Evolutionary conservation across 2,329 filamentous ascomycete genomes (phyloP).

Genomic region (Paecilomyces fulvus): DNA sequence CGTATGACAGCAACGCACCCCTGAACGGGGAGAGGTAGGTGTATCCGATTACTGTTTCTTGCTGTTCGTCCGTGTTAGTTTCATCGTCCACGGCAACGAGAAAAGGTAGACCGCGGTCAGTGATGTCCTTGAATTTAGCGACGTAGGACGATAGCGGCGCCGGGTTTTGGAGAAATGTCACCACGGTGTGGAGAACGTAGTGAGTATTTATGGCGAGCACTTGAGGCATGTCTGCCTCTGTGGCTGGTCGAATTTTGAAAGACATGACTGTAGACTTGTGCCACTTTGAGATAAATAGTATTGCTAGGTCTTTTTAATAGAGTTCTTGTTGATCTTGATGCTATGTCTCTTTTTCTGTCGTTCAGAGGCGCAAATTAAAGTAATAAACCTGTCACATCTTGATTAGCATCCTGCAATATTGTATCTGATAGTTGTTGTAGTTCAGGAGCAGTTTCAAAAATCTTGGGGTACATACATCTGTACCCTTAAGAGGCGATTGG

Average conservation of each 20-base stretch:
- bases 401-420: not conserved
- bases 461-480: too few species aligned
- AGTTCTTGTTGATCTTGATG: not conserved
- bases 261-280: not conserved
- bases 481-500: too few species aligned
- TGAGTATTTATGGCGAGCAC: conserved; percentile 27
- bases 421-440: too few species aligned
- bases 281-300: not conserved
- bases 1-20: conserved; percentile 27
- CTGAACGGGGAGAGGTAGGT: conserved; percentile 28
- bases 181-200: conserved; percentile 30
- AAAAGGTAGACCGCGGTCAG: conserved; percentile 24
- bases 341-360: not conserved
- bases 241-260: conserved; percentile 22
- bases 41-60: conserved; percentile 23
- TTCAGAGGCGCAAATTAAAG: not conserved
- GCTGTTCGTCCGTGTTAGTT: conserved; percentile 1
- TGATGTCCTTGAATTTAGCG: conserved; percentile 18
- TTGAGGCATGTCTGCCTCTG: conserved; percentile 23
- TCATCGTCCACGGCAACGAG: conserved; percentile 24
- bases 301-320: not conserved
- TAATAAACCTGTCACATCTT: not conserved
- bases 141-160: conserved; percentile 19
- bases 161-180: conserved; percentile 24
- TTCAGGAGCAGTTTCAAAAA: too few species aligned